Evolutionary conservation across 2,329 filamentous ascomycete genomes (phyloP).

Genomic region (Aspergillus ruber): DNA sequence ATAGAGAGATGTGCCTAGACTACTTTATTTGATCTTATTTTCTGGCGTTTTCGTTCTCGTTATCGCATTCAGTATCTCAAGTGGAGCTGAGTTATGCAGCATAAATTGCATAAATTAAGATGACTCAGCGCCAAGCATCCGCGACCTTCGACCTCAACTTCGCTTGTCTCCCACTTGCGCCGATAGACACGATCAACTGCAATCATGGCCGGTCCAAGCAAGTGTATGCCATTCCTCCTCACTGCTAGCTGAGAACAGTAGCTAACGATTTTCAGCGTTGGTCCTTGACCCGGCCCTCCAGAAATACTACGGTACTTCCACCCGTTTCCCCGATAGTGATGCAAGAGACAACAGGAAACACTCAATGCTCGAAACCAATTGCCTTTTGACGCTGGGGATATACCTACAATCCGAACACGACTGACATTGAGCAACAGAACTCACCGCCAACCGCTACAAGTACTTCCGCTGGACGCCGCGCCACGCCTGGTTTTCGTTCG

Average conservation of each 20-base stretch:
- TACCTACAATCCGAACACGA: neutral
- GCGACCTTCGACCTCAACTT: neutral
- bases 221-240: slow-evolving; percentile 28
- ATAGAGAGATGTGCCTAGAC: too few relatives aligned
- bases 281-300: slow-evolving; percentile 40
- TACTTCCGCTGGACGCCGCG: slow-evolving; percentile 91
- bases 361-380: too few relatives aligned
- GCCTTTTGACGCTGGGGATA: neutral
- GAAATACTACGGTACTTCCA: slow-evolving; percentile 45
- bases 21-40: too few relatives aligned
- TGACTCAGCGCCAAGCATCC: slow-evolving; percentile 1
- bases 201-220: slow-evolving; percentile 48
- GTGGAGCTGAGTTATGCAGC: neutral
- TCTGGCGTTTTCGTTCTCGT: too few relatives aligned
- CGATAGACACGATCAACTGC: slow-evolving; percentile 8
- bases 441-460: slow-evolving; percentile 78
- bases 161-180: neutral
- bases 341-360: neutral
- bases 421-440: slow-evolving; percentile 49
- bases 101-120: neutral
- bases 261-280: slow-evolving; percentile 45
- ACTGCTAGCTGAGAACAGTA: neutral
- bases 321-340: slow-evolving; percentile 9
- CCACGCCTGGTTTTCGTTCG: slow-evolving; percentile 72
- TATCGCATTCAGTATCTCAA: neutral